Percentiles rank a stretch among this genome's conserved stretches.
phyloP scores from a whole-genome alignment of 768 basidiomycete species.

The Phanerochaete sordida region DNA sequence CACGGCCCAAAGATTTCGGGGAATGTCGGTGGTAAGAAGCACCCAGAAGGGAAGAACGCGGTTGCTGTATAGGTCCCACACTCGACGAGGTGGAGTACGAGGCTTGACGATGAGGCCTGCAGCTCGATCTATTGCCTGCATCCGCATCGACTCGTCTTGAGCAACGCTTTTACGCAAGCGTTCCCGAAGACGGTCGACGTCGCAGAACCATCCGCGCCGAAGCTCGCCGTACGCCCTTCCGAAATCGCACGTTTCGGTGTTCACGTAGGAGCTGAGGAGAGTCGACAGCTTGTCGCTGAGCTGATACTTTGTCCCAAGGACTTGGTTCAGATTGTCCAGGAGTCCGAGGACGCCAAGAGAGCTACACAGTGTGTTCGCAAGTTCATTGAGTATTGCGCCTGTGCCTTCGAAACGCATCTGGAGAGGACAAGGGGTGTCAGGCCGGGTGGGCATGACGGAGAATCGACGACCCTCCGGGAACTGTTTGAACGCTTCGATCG shows the following conservation, averaged over 20 bases:
- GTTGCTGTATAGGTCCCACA: slow-evolving; percentile 4
- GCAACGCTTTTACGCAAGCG: background rate
- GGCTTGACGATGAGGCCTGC: background rate
- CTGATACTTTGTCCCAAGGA: background rate
- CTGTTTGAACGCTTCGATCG: background rate
- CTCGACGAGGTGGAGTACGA: background rate
- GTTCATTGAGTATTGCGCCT: background rate
- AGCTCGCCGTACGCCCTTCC: background rate
- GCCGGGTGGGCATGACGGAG: background rate
- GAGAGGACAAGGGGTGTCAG: background rate
- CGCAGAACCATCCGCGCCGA: background rate
- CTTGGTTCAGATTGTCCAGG: background rate
- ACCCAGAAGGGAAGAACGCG: slow-evolving; percentile 1
- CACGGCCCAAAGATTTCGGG: background rate
- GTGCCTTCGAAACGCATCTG: background rate
- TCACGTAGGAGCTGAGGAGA: background rate
- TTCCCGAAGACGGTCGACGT: background rate
- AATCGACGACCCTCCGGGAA: background rate
- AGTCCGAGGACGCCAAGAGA: background rate
- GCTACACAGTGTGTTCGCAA: background rate
- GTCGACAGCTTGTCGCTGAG: background rate
- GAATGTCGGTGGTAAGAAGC: background rate
- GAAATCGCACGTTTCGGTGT: background rate
- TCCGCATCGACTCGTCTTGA: background rate
- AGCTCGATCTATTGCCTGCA: background rate